Conservation (phyloP, 305 asterid genomes). For the Fraxinus greggii region DNA sequence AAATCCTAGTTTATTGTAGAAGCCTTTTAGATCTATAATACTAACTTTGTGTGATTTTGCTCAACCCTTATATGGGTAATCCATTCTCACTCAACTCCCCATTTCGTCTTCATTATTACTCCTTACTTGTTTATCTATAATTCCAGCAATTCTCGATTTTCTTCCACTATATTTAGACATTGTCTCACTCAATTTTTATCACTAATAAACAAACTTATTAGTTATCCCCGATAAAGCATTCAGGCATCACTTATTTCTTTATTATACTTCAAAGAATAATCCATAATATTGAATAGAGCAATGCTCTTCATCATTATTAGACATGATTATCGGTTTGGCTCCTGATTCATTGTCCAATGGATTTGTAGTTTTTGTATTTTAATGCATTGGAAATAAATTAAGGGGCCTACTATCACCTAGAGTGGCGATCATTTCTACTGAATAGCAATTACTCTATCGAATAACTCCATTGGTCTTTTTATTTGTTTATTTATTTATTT, state of each 20-base stretch:
- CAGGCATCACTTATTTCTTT: not conserved
- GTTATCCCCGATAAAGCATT: not conserved
- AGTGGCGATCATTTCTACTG: not conserved
- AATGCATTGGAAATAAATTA: not conserved
- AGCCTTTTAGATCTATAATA: not conserved
- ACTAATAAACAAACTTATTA: not conserved
- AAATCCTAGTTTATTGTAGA: not conserved
- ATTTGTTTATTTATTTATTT: not conserved
- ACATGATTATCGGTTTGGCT: not conserved
- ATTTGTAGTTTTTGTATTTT: not conserved
- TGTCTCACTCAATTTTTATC: not conserved
- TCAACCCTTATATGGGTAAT: not conserved
- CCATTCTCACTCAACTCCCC: not conserved
- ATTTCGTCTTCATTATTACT: not conserved
- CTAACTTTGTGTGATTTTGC: not conserved
- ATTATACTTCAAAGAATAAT: not conserved
- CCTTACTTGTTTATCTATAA: not conserved
- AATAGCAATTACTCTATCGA: not conserved
- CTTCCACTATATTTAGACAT: not conserved
- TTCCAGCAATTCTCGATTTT: not conserved
- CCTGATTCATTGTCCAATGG: not conserved
- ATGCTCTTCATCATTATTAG: not conserved
- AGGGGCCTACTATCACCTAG: not conserved
- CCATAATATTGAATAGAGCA: not conserved
- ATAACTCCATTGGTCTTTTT: not conserved